These are phyloP conservation scores for Fraxinus ornus DNA, from an alignment of 305 asterid genomes.

Conservation along the genomic window DNA sequence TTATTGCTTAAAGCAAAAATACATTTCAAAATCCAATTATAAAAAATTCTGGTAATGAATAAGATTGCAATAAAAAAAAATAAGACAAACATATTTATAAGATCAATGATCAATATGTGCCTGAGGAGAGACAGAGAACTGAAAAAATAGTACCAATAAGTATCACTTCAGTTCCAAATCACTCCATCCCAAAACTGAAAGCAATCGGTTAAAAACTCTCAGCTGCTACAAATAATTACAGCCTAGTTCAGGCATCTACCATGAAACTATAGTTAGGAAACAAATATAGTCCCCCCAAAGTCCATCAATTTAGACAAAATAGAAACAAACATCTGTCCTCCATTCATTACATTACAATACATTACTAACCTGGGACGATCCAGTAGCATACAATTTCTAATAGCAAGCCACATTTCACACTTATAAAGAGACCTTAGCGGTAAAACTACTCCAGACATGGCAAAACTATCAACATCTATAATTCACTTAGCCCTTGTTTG, in stretches of 20 bases:
- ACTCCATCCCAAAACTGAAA: not conserved
- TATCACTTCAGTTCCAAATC: not conserved
- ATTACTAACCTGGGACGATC: not conserved
- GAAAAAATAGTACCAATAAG: not conserved
- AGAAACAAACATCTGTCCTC: not conserved
- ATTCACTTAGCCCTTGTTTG: no score
- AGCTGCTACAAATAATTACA: not conserved
- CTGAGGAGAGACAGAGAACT: not conserved
- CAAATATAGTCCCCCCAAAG: not conserved
- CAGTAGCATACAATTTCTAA: not conserved
- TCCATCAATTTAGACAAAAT: not conserved
- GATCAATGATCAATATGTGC: not conserved
- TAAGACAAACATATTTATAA: not conserved
- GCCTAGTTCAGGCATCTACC: not conserved
- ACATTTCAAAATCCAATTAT: not conserved
- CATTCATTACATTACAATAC: not conserved
- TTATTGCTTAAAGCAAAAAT: not conserved
- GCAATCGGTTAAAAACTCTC: not conserved
- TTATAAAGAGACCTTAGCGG: not conserved
- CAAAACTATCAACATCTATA: not conserved
- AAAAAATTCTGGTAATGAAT: not conserved
- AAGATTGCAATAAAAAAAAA: not conserved
- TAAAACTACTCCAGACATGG: not conserved
- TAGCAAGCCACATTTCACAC: not conserved
- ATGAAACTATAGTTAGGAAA: not conserved